Evolutionary conservation across 805 yeast genomes (phyloP).

Genomic region (Scheffersomyces stipitis): DNA sequence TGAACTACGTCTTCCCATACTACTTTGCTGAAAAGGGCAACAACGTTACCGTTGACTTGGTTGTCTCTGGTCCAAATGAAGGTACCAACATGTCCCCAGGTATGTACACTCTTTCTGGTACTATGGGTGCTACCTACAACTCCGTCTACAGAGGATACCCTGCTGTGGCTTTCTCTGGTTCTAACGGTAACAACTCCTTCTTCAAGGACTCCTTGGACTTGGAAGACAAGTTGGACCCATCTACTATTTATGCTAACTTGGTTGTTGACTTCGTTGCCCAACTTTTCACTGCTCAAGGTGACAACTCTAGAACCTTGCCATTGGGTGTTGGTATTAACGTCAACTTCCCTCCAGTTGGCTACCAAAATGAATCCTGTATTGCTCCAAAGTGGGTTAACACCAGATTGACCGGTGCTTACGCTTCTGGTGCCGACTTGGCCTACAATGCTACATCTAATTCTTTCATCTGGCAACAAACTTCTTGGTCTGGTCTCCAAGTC

Average conservation of each 20-base stretch:
- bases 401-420: conserved; percentile 45
- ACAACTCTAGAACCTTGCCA: conserved; percentile 39
- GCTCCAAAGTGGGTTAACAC: conserved; percentile 44
- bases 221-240: conserved; percentile 38
- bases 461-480: conserved; percentile 12
- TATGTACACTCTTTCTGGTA: conserved; percentile 45
- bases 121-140: conserved; percentile 51
- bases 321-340: conserved; percentile 47
- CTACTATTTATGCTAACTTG: conserved; percentile 46
- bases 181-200: conserved; percentile 49
- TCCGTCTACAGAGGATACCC: conserved; percentile 50
- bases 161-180: conserved; percentile 53
- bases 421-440: conserved; percentile 27
- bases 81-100: conserved; percentile 49
- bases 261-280: conserved; percentile 39
- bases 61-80: conserved; percentile 55
- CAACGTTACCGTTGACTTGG: conserved; percentile 46
- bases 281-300: conserved; percentile 39
- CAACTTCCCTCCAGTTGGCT: conserved; percentile 46
- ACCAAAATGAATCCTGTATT: conserved; percentile 38
- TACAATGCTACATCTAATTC: conserved; percentile 42
- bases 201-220: conserved; percentile 43
- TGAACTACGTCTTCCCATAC: conserved; percentile 47
- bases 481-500: conserved; percentile 18
- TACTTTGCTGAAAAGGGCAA: conserved; percentile 27